Conservation (phyloP, 768 basidiomycete genomes). For the Xerocomellus amylosporus region DNA sequence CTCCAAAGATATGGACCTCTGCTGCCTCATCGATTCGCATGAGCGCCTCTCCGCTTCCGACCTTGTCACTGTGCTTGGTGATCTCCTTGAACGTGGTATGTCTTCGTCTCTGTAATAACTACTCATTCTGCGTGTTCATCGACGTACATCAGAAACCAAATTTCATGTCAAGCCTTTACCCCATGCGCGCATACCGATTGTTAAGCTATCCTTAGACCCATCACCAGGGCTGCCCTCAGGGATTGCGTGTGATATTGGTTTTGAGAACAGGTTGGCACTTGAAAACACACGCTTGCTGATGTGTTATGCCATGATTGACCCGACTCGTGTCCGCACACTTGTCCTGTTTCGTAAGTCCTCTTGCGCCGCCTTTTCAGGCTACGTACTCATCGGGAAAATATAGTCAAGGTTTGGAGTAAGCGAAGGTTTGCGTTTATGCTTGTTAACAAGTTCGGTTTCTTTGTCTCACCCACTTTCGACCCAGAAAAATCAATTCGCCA, state of each 20-base stretch:
- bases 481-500: slow-evolving; percentile 96
- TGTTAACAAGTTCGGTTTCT: not conserved
- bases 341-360: slow-evolving; percentile 88
- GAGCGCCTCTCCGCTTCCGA: slow-evolving; percentile 78
- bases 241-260: slow-evolving; percentile 97
- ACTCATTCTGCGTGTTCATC: slow-evolving; percentile 12
- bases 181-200: slow-evolving; percentile 96
- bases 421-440: slow-evolving; percentile 52
- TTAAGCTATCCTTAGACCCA: slow-evolving; percentile 91
- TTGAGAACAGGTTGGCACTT: slow-evolving; percentile 93
- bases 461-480: slow-evolving; percentile 1
- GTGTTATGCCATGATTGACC: slow-evolving; percentile 97
- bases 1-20: slow-evolving; percentile 91
- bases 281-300: slow-evolving; percentile 95
- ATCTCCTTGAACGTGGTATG: slow-evolving; percentile 89
- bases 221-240: slow-evolving; percentile 78
- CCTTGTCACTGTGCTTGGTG: slow-evolving; percentile 91
- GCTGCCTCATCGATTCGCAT: slow-evolving; percentile 90
- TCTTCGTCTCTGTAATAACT: slow-evolving; percentile 16
- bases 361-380: slow-evolving; percentile 7
- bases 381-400: slow-evolving; percentile 9
- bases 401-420: slow-evolving; percentile 99
- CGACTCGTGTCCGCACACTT: slow-evolving; percentile 86
- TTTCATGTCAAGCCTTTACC: slow-evolving; percentile 95
- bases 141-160: slow-evolving; percentile 72